These are phyloP conservation scores for Exophiala sp. DNA, from an alignment of 2,329 filamentous ascomycete species.

Conservation along the genomic window DNA sequence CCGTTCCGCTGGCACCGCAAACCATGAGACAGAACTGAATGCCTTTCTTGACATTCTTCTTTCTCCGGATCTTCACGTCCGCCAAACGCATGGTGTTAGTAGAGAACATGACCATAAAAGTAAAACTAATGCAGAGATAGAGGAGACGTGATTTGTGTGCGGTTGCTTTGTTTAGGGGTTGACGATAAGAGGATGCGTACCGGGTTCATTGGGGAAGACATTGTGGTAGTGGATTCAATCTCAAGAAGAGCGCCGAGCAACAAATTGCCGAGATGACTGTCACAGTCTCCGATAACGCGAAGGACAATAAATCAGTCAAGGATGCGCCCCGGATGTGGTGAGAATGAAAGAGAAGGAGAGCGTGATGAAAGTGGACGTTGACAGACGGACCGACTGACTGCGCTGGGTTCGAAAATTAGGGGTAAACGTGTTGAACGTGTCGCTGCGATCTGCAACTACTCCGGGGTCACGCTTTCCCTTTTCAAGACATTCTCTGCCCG, in stretches of 20 bases:
- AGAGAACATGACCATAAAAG: conserved; percentile 15
- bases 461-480: conserved; percentile 24
- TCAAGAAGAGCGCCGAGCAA: neutral
- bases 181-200: conserved; percentile 17
- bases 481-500: conserved; percentile 8
- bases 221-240: conserved; percentile 5
- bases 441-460: conserved; percentile 2
- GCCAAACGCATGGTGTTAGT: conserved; percentile 21
- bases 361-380: neutral
- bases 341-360: neutral
- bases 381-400: neutral
- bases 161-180: neutral
- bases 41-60: conserved; percentile 99
- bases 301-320: neutral
- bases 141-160: conserved; percentile 1
- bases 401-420: conserved; percentile 13
- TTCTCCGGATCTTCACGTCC: conserved; percentile 93
- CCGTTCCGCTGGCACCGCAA: conserved; percentile 96
- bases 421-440: conserved; percentile 11
- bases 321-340: conserved; percentile 1
- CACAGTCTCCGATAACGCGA: neutral
- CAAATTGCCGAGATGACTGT: conserved; percentile 1
- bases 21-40: conserved; percentile 99
- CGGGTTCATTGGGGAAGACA: conserved; percentile 30
- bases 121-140: too few species aligned